Percentiles rank a stretch among this genome's conserved stretches.
Conservation (phyloP, 2,329 filamentous ascomycete genomes). For the Chrysoporthe cubensis region DNA sequence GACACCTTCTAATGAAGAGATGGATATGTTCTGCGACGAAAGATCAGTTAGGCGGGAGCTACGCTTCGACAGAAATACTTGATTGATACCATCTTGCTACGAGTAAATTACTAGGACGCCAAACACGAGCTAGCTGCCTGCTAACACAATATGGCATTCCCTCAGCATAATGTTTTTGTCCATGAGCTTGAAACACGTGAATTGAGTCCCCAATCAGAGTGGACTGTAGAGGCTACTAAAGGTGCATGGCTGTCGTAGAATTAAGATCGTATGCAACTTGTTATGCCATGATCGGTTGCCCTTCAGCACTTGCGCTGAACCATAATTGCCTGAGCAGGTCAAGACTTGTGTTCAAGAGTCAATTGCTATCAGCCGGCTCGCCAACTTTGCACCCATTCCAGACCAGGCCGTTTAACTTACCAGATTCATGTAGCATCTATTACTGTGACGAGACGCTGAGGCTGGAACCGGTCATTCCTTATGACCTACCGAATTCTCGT, state of each 20-base stretch:
- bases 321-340: no score
- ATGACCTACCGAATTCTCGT: not conserved
- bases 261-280: not conserved
- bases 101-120: not conserved
- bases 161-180: not conserved
- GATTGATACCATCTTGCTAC: no score
- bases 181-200: not conserved
- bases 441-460: not conserved
- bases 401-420: not conserved
- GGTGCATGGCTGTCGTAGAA: no score
- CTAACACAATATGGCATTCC: not conserved
- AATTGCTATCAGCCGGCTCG: no score
- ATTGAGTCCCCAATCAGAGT: no score
- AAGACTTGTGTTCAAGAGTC: no score
- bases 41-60: no score
- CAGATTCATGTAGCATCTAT: not conserved
- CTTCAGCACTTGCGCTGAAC: no score
- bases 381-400: not conserved
- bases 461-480: not conserved
- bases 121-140: not conserved
- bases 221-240: no score
- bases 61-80: no score
- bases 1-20: not conserved
- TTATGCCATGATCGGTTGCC: not conserved
- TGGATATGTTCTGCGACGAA: not conserved